Evolutionary conservation across 352 stramenopile species (phyloP).

Genomic region (Halophytophthora polymorphica): DNA sequence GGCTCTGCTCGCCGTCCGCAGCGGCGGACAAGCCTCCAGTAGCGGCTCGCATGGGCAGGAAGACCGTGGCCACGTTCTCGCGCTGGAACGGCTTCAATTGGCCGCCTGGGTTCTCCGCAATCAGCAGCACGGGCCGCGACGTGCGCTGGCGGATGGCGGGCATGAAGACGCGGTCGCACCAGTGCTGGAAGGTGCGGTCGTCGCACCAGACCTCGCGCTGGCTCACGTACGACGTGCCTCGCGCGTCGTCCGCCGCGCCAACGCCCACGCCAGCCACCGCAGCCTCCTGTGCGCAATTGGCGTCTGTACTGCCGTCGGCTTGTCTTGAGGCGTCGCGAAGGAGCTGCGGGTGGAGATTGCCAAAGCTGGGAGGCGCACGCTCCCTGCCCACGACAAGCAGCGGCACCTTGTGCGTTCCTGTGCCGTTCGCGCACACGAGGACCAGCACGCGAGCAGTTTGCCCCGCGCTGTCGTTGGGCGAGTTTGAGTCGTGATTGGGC

Average conservation of each 20-base stretch:
- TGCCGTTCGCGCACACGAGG: slow-evolving; percentile 48
- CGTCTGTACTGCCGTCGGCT: background rate
- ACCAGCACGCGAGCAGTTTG: slow-evolving; percentile 39
- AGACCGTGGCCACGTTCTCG: slow-evolving; percentile 36
- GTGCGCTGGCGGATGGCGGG: slow-evolving; percentile 43
- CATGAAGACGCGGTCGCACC: slow-evolving; percentile 45
- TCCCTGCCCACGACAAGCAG: slow-evolving; percentile 51
- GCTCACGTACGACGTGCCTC: slow-evolving; percentile 30
- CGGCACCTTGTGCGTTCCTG: slow-evolving; percentile 54
- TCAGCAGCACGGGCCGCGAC: slow-evolving; percentile 35
- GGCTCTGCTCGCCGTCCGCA: background rate
- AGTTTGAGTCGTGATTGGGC: too few species aligned
- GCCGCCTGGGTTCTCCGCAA: slow-evolving; percentile 43
- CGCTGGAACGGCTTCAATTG: slow-evolving; percentile 33
- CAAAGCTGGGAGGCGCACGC: slow-evolving; percentile 21
- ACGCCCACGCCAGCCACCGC: background rate
- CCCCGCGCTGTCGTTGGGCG: too few species aligned
- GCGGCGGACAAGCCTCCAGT: background rate
- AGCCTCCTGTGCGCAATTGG: background rate
- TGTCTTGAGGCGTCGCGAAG: slow-evolving; percentile 2
- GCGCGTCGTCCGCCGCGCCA: slow-evolving; percentile 4
- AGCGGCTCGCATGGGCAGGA: slow-evolving; percentile 28
- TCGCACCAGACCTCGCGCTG: slow-evolving; percentile 58
- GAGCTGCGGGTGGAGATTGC: slow-evolving; percentile 9
- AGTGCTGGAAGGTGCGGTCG: slow-evolving; percentile 48